Percentiles rank a stretch among this genome's conserved stretches.
These are phyloP conservation scores for Bondarzewia mesenterica DNA, from an alignment of 1,284 basidiomycete genomes.

Conservation along the genomic window DNA sequence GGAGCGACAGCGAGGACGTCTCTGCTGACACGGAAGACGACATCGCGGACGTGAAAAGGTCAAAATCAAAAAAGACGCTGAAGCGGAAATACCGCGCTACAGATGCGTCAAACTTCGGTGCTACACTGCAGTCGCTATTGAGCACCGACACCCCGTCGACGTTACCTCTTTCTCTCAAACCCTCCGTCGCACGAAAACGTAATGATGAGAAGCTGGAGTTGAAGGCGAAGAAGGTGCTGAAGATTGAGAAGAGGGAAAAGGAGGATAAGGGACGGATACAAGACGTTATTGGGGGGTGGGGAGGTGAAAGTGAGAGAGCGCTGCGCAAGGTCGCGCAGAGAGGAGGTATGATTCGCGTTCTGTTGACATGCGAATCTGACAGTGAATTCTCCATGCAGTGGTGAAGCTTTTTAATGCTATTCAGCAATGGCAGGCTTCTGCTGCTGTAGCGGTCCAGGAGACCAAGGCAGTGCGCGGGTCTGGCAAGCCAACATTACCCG, in stretches of 20 bases:
- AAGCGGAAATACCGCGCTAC: slow-evolving; percentile 78
- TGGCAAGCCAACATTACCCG: slow-evolving; percentile 64
- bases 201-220: slow-evolving; percentile 68
- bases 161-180: slow-evolving; percentile 67
- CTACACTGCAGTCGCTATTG: slow-evolving; percentile 60
- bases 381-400: slow-evolving; percentile 32
- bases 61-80: slow-evolving; percentile 68
- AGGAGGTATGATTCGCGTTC: slow-evolving; percentile 46
- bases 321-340: slow-evolving; percentile 76
- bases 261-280: slow-evolving; percentile 66
- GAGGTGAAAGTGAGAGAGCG: slow-evolving; percentile 67
- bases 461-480: slow-evolving; percentile 54
- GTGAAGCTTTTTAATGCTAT: slow-evolving; percentile 78
- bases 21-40: slow-evolving; percentile 53
- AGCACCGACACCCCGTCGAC: slow-evolving; percentile 58
- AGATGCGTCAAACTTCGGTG: slow-evolving; percentile 63
- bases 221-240: slow-evolving; percentile 60
- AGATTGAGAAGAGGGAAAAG: slow-evolving; percentile 64
- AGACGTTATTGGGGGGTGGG: slow-evolving; percentile 80
- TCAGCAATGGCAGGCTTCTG: slow-evolving; percentile 63
- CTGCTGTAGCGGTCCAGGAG: slow-evolving; percentile 42
- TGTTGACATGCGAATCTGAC: not conserved
- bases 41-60: slow-evolving; percentile 39
- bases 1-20: slow-evolving; percentile 13
- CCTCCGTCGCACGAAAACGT: slow-evolving; percentile 54